Base-by-base conservation (phyloP, 2,329 filamentous ascomycete genomes). In the Endocalyx cinctus region DNA sequence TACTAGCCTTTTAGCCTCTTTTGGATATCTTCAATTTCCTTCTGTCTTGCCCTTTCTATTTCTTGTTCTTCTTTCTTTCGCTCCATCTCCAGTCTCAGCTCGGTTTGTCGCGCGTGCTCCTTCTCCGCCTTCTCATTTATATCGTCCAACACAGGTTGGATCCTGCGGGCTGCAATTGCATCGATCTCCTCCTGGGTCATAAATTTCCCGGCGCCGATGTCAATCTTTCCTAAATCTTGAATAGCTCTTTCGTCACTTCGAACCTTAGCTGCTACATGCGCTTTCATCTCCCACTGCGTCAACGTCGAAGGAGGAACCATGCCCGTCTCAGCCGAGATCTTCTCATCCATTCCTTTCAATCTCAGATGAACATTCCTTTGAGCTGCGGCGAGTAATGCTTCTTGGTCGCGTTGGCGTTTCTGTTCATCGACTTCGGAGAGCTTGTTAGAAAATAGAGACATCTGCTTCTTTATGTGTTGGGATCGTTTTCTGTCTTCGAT, bases 141-240 rank as follows among this genome's bases (percentile, higher is more conserved):
- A 44, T 94, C 85, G 45, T 95, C 82, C 5, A 96, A 59, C 0
- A 92, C 79, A 5, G 89, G 89, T 55, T 90, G 85, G 12, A 96
- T 74, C 45, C 82, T 79, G 28, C 74, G 77, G 10, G 78, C 74
- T 3, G 89, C 89, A 45, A 95, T 84, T 5, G 77, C 78, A 43
- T 96, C 79, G 12, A 96, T 78, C 29, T 88, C 84, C 5, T 77
- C 70, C 47, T 83, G 79, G 23, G 87, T 77, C 67, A 96, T 80
- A 50, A 81, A 88, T 51, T 77, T 87, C 6, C 87, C 87, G 27
- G 84, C 82, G 5, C 90, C 89, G 34, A 96, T 77, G 43, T 92
- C 66, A 18, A 82, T 53, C 46, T 74, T 76, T 33, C 63, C 65
- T 26, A 73, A 46, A 27, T 75, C 66, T 30, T 74, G 72, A 37